phyloP scores from a whole-genome alignment of 352 stramenopile species.

The Globisporangium acanthophoron region DNA sequence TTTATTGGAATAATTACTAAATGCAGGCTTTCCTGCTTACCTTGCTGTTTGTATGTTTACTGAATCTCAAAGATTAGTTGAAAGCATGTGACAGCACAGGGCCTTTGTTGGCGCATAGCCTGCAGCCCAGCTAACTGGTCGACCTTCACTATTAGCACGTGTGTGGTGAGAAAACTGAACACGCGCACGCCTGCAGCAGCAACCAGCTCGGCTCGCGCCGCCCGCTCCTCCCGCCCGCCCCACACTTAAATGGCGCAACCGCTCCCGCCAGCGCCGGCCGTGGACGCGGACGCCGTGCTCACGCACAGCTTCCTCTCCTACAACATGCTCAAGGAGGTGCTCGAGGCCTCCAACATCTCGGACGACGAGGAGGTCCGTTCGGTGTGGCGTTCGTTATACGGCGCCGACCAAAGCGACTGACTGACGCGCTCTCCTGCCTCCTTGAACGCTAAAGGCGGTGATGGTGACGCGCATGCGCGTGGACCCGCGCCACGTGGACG shows the following conservation, averaged over 20 bases:
- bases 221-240: neutral
- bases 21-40: no score
- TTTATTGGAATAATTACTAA: no score
- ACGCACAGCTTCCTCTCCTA: constrained; percentile 65
- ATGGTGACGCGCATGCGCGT: constrained; percentile 83
- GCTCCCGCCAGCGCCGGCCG: no score
- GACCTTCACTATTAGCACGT: neutral
- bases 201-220: neutral
- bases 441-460: constrained; percentile 32
- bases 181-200: no score
- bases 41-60: neutral
- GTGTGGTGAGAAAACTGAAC: neutral
- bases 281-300: constrained; percentile 15
- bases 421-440: neutral
- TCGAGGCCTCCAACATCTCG: constrained; percentile 70
- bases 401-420: neutral
- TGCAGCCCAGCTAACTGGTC: no score
- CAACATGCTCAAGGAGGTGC: constrained; percentile 70
- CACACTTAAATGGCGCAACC: neutral
- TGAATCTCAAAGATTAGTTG: neutral
- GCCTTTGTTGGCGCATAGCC: neutral
- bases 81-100: no score
- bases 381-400: neutral
- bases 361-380: constrained; percentile 67
- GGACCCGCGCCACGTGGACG: constrained; percentile 61